These are phyloP conservation scores for Dothideomycetidae sp. DNA, from an alignment of 2,329 filamentous ascomycete species.

Conservation along the genomic window DNA sequence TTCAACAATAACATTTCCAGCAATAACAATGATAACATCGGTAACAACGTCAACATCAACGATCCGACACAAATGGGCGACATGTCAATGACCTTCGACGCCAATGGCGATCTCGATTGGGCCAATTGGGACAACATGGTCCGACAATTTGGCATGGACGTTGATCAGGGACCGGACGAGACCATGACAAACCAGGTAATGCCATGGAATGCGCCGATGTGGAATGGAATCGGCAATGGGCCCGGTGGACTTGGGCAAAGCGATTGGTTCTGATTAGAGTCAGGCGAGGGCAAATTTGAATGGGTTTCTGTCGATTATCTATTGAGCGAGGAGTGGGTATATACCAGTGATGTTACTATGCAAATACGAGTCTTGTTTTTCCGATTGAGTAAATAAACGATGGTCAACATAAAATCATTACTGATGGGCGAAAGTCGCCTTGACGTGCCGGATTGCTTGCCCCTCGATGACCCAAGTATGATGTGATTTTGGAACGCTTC, in stretches of 20 bases:
- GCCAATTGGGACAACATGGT: slow-evolving; percentile 36
- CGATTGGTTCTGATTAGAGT: background rate
- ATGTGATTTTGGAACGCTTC: no score
- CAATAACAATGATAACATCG: background rate
- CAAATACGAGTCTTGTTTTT: no score
- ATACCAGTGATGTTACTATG: background rate
- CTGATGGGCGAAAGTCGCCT: no score
- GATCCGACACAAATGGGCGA: slow-evolving; percentile 2
- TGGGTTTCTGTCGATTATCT: background rate
- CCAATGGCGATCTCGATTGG: slow-evolving; percentile 31
- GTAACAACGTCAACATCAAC: background rate
- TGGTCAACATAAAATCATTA: no score
- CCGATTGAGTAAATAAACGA: no score
- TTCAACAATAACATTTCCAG: no score
- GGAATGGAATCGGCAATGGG: background rate
- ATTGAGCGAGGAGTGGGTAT: background rate
- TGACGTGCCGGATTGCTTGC: no score
- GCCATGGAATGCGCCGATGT: background rate
- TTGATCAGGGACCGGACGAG: slow-evolving; percentile 14
- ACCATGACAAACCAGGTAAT: background rate
- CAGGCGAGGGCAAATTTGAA: background rate
- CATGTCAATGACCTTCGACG: slow-evolving; percentile 19
- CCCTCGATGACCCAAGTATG: no score
- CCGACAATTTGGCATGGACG: slow-evolving; percentile 32
- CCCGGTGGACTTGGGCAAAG: background rate